Conservation (phyloP, 192 early-diverging fungal genomes). For the Coemansia sp. region DNA sequence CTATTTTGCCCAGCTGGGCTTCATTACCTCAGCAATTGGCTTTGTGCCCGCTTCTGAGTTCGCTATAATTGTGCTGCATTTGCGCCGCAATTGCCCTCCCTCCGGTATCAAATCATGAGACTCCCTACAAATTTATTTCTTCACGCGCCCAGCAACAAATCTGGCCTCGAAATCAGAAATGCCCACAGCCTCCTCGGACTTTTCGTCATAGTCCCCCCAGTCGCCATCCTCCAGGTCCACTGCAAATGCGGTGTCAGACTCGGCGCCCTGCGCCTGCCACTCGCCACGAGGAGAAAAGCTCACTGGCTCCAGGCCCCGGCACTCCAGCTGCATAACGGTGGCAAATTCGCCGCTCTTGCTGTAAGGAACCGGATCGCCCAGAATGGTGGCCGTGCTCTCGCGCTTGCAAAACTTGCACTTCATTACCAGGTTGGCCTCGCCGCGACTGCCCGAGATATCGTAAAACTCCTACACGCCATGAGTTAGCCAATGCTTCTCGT, state of each 20-base stretch:
- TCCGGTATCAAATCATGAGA: not conserved
- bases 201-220: conserved; percentile 92
- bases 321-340: conserved; percentile 69
- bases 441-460: conserved; percentile 69
- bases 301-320: conserved; percentile 79
- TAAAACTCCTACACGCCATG: conserved; percentile 53
- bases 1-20: not conserved
- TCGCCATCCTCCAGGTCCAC: conserved; percentile 76
- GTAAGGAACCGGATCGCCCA: conserved; percentile 15
- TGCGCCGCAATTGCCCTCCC: not conserved
- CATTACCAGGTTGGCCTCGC: conserved; percentile 85
- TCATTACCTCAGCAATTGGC: conserved; percentile 1
- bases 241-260: conserved; percentile 71
- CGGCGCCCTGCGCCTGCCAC: conserved; percentile 68
- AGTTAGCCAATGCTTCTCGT: not conserved
- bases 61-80: not conserved
- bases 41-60: conserved; percentile 1
- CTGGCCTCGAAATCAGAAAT: conserved; percentile 28
- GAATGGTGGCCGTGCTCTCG: conserved; percentile 61
- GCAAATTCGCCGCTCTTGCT: conserved; percentile 60
- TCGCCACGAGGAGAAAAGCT: conserved; percentile 65
- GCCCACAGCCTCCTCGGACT: conserved; percentile 33
- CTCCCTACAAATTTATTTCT: conserved; percentile 1
- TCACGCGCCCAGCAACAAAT: conserved; percentile 18
- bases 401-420: conserved; percentile 87